A percentile compares a stretch with the other conserved stretches of the same genome.
Evolutionary conservation across 192 early-diverging fungal species (phyloP).

Genomic region (Coemansia umbellata): DNA sequence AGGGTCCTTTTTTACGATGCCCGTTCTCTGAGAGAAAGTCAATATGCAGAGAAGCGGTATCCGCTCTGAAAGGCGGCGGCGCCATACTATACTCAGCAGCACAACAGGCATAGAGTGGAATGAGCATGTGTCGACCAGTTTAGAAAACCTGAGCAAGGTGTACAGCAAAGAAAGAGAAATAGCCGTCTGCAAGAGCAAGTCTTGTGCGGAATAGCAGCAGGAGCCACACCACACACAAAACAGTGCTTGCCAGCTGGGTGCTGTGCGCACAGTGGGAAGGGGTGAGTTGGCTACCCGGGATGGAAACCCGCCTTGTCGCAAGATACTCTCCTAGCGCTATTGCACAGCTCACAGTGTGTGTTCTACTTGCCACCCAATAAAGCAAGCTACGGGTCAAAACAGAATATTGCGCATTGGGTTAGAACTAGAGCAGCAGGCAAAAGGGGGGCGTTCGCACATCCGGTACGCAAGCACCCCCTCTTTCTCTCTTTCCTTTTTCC

Average conservation of each 20-base stretch:
- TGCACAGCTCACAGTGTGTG: conserved; percentile 1
- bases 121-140: neutral
- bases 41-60: conserved; percentile 1
- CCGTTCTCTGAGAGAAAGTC: neutral
- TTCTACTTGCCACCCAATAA: neutral
- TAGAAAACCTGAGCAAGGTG: neutral
- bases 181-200: conserved; percentile 4
- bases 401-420: no score
- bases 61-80: conserved; percentile 2
- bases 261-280: neutral
- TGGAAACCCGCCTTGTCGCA: neutral
- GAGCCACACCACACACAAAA: conserved; percentile 4
- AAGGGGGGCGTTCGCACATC: conserved; percentile 5
- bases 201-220: conserved; percentile 1
- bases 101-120: no score
- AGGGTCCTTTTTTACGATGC: no score
- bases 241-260: neutral
- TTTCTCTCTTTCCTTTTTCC: no score
- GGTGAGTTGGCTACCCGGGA: neutral
- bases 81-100: conserved; percentile 4
- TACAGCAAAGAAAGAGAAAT: neutral
- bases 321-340: neutral
- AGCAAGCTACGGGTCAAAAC: neutral
- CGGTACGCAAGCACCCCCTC: neutral
- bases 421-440: no score